Conservation (phyloP, 2,329 filamentous ascomycete genomes). For the Penicillium sp. region DNA sequence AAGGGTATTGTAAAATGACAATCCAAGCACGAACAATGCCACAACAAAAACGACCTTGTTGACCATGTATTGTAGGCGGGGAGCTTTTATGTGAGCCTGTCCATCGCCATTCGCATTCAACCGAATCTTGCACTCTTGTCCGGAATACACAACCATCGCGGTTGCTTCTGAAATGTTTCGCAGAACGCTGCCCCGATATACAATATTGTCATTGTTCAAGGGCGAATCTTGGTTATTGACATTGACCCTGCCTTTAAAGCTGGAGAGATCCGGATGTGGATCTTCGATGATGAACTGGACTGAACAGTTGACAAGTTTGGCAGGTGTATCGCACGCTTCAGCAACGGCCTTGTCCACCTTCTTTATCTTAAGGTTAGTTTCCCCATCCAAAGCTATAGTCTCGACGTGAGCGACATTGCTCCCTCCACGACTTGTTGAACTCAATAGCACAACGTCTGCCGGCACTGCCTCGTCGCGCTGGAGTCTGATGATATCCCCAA, state of each 20-base stretch:
- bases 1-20: background rate
- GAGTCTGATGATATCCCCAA: constrained; percentile 71
- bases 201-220: constrained; percentile 67
- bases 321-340: constrained; percentile 41
- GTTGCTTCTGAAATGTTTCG: constrained; percentile 67
- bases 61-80: constrained; percentile 68
- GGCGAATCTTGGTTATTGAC: constrained; percentile 53
- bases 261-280: constrained; percentile 56
- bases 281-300: constrained; percentile 52
- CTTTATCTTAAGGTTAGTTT: constrained; percentile 50
- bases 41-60: constrained; percentile 76
- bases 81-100: constrained; percentile 65
- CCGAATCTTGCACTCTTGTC: constrained; percentile 86
- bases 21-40: constrained; percentile 63
- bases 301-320: constrained; percentile 16
- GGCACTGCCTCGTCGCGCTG: constrained; percentile 66
- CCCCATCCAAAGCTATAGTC: constrained; percentile 53
- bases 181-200: constrained; percentile 71
- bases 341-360: constrained; percentile 54
- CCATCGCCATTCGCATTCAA: constrained; percentile 87
- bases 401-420: constrained; percentile 57
- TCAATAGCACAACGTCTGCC: constrained; percentile 68
- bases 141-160: constrained; percentile 74
- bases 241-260: constrained; percentile 52
- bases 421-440: constrained; percentile 67